A percentile compares a stretch with the other conserved stretches of the same genome.
phyloP scores from a whole-genome alignment of 2,329 filamentous ascomycete genomes.

The Penicillium sp. region DNA sequence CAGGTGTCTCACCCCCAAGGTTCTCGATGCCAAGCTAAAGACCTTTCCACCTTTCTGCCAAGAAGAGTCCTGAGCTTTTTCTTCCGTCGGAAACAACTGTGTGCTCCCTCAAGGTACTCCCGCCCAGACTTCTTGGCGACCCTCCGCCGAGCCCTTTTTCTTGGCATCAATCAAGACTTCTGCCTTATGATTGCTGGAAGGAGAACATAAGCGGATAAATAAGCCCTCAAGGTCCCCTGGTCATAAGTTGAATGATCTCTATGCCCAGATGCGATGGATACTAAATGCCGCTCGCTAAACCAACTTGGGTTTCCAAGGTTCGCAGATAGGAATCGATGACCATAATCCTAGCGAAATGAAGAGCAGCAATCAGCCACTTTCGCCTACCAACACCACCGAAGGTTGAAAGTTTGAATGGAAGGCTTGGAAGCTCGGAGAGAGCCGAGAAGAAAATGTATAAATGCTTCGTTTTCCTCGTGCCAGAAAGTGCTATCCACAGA shows the following conservation, averaged over 20 bases:
- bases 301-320: not conserved
- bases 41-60: slow-evolving; percentile 7
- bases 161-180: slow-evolving; percentile 14
- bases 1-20: slow-evolving; percentile 20
- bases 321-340: not conserved
- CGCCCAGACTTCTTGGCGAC: slow-evolving; percentile 20
- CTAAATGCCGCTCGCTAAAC: not conserved
- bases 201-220: not conserved
- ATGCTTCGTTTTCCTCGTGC: not conserved
- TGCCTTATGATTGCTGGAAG: slow-evolving; percentile 6
- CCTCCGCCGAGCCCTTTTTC: slow-evolving; percentile 17
- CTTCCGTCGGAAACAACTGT: not conserved
- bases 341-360: not conserved
- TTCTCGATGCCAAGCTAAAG: slow-evolving; percentile 24
- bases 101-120: slow-evolving; percentile 22
- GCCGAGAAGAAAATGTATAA: slow-evolving; percentile 1
- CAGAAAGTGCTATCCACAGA: too few species aligned
- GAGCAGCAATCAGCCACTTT: slow-evolving; percentile 4
- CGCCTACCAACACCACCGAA: not conserved
- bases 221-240: slow-evolving; percentile 24
- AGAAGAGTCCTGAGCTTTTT: slow-evolving; percentile 4
- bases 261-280: not conserved
- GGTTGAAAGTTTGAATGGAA: not conserved
- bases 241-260: not conserved
- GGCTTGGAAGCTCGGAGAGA: not conserved